A percentile compares a stretch with the other conserved stretches of the same genome.
Conservation (phyloP, 768 basidiomycete species). For the Leucocoprinus leucothites region DNA sequence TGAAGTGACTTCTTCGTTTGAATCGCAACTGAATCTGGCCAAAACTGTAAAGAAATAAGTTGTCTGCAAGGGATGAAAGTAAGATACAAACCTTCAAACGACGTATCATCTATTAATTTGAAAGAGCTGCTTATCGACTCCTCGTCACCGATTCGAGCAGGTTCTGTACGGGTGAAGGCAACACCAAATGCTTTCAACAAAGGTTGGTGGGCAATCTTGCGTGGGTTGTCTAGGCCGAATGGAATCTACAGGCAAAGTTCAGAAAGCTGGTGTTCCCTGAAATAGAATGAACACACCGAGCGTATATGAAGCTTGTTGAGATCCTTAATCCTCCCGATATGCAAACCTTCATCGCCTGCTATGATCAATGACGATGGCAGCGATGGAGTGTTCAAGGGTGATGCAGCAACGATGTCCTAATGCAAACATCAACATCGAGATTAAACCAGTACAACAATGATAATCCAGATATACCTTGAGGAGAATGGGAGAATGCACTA, state of each 20-base stretch:
- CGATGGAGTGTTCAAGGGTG: constrained; percentile 41
- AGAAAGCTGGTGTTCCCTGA: not conserved
- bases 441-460: not conserved
- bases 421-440: not conserved
- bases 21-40: constrained; percentile 43
- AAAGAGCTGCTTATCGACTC: constrained; percentile 52
- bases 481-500: constrained; percentile 69
- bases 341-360: constrained; percentile 48
- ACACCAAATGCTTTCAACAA: constrained; percentile 60
- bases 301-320: constrained; percentile 81
- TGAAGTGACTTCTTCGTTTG: constrained; percentile 63
- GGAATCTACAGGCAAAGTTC: constrained; percentile 44
- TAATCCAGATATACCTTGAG: constrained; percentile 45
- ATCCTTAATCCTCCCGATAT: constrained; percentile 64
- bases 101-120: constrained; percentile 60
- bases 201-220: constrained; percentile 59
- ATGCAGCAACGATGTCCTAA: constrained; percentile 53
- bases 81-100: constrained; percentile 54
- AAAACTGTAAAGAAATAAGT: constrained; percentile 31
- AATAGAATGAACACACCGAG: constrained; percentile 43
- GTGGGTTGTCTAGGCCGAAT: constrained; percentile 71
- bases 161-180: constrained; percentile 51
- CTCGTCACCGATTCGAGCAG: constrained; percentile 50
- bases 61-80: not conserved
- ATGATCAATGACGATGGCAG: constrained; percentile 59